These are phyloP conservation scores for Cyclotella choctawhatcheeana DNA, from an alignment of 108 stramenopile genomes.

Conservation along the genomic window DNA sequence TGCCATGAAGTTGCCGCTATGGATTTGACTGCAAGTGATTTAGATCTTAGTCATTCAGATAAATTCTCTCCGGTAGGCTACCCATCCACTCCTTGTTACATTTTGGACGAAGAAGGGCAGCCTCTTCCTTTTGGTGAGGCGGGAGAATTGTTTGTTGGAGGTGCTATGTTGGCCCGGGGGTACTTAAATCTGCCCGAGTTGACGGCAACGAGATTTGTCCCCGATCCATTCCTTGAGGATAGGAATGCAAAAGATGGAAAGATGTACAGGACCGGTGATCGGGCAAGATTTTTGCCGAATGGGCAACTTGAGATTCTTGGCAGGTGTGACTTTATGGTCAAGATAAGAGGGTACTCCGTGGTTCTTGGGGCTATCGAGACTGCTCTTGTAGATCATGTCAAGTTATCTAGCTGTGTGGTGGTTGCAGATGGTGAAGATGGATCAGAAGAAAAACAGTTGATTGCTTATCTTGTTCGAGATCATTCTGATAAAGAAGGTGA, in stretches of 20 bases:
- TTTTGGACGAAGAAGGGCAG: constrained; percentile 63
- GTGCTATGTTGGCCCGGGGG: constrained; percentile 74
- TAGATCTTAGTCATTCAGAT: constrained; percentile 35
- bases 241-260: constrained; percentile 20
- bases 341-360: constrained; percentile 84
- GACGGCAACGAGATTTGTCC: constrained; percentile 71
- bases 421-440: constrained; percentile 78
- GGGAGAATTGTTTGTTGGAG: constrained; percentile 71
- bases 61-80: constrained; percentile 55
- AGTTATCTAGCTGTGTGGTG: constrained; percentile 61
- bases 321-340: constrained; percentile 85
- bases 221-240: constrained; percentile 37
- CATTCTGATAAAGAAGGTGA: constrained; percentile 43
- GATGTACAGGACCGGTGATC: constrained; percentile 79
- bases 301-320: constrained; percentile 80
- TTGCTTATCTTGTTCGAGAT: constrained; percentile 75
- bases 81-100: constrained; percentile 42
- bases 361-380: constrained; percentile 78
- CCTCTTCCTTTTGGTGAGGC: constrained; percentile 48
- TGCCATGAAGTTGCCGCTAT: constrained; percentile 75
- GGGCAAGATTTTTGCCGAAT: constrained; percentile 71
- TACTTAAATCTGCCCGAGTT: constrained; percentile 80
- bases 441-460: constrained; percentile 74
- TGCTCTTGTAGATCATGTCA: constrained; percentile 57
- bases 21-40: constrained; percentile 40